phyloP scores from a whole-genome alignment of 2,329 filamentous ascomycete genomes.

The Trichoderma simmonsii region DNA sequence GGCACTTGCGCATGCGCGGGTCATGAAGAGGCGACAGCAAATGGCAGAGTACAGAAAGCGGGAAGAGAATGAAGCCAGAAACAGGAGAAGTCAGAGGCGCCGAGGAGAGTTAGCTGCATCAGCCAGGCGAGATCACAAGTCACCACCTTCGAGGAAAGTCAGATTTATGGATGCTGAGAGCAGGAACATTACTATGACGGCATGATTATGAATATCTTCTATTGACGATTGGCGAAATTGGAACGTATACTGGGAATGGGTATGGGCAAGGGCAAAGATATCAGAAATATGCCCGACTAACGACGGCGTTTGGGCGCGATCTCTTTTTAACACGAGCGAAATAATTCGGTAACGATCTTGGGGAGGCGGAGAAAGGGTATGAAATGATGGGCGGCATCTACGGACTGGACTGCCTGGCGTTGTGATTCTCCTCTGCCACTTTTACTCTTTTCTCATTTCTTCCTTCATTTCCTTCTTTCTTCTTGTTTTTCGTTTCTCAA shows the following conservation, averaged over 20 bases:
- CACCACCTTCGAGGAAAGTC: conserved; percentile 34
- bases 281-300: background rate
- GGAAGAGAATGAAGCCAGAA: conserved; percentile 59
- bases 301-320: background rate
- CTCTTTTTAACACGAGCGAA: background rate
- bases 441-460: background rate
- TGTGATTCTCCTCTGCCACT: background rate
- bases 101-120: conserved; percentile 32
- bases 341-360: background rate
- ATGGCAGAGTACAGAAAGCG: conserved; percentile 60
- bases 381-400: background rate
- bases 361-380: background rate
- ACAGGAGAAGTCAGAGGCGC: conserved; percentile 51
- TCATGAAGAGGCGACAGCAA: conserved; percentile 57
- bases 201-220: conserved; percentile 23
- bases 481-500: background rate
- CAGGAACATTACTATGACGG: conserved; percentile 30
- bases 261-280: background rate
- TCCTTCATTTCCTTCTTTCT: background rate
- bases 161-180: conserved; percentile 41
- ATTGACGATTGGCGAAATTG: background rate
- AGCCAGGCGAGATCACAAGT: conserved; percentile 28
- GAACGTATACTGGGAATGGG: background rate
- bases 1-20: conserved; percentile 56
- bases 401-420: background rate